phyloP scores from a whole-genome alignment of 768 basidiomycete genomes.

The Boletellus ananiceps region DNA sequence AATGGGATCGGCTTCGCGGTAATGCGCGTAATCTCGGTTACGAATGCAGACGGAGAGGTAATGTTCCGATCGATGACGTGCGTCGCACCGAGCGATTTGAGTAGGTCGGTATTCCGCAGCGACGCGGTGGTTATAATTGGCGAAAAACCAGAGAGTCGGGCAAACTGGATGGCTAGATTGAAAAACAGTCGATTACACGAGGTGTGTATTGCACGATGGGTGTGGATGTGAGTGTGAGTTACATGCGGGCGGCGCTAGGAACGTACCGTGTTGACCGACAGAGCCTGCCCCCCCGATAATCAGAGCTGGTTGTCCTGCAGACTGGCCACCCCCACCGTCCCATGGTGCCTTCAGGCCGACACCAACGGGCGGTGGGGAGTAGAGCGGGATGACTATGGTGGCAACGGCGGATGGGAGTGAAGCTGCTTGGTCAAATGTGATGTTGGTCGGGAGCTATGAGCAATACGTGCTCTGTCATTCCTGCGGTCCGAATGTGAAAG shows the following conservation, averaged over 20 bases:
- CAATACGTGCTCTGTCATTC: slow-evolving; percentile 13
- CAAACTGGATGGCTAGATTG: slow-evolving; percentile 32
- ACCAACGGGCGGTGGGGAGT: slow-evolving; percentile 24
- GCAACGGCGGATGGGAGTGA: slow-evolving; percentile 32
- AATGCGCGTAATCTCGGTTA: slow-evolving; percentile 13
- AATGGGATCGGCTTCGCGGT: slow-evolving; percentile 10
- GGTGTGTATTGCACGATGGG: too few relatives aligned
- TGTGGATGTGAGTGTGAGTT: too few relatives aligned
- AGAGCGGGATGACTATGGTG: slow-evolving; percentile 33
- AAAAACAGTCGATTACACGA: too few relatives aligned
- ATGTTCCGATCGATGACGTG: slow-evolving; percentile 32
- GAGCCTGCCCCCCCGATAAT: slow-evolving; percentile 36
- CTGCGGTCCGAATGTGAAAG: not conserved
- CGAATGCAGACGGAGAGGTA: slow-evolving; percentile 9
- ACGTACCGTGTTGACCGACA: slow-evolving; percentile 36
- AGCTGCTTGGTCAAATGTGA: slow-evolving; percentile 37
- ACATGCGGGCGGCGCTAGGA: not conserved
- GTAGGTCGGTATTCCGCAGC: slow-evolving; percentile 27
- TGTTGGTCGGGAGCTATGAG: slow-evolving; percentile 31
- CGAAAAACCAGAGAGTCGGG: slow-evolving; percentile 32
- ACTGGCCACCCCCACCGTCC: slow-evolving; percentile 29
- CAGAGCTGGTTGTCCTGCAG: slow-evolving; percentile 31
- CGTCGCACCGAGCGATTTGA: slow-evolving; percentile 36
- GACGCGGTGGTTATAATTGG: slow-evolving; percentile 41
- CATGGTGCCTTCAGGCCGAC: slow-evolving; percentile 33